These are phyloP conservation scores for Schizochytrium sp. DNA, from an alignment of 108 stramenopile species.

Conservation along the genomic window DNA sequence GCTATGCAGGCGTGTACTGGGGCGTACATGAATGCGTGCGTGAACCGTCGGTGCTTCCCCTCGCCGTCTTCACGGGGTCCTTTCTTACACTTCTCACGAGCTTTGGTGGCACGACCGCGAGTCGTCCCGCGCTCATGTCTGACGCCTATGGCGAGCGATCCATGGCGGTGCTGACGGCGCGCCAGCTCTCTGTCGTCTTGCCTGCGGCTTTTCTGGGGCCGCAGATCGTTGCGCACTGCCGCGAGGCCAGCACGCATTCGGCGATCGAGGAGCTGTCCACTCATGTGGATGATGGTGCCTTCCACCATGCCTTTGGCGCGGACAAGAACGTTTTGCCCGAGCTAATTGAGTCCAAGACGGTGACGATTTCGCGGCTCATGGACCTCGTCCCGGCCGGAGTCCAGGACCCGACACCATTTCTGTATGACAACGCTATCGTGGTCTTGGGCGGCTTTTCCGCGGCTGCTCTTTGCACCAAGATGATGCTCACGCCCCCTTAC, in stretches of 20 bases:
- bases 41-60: conserved; percentile 27
- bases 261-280: conserved; percentile 59
- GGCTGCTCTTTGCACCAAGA: conserved; percentile 41
- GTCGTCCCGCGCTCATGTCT: conserved; percentile 71
- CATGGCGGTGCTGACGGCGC: conserved; percentile 61
- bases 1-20: neutral
- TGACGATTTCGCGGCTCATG: conserved; percentile 65
- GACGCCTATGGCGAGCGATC: conserved; percentile 70
- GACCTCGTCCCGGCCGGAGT: conserved; percentile 55
- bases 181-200: conserved; percentile 34
- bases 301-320: conserved; percentile 56
- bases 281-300: conserved; percentile 43
- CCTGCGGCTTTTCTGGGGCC: neutral
- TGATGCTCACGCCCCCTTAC: conserved; percentile 44
- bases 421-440: conserved; percentile 69
- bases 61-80: conserved; percentile 55
- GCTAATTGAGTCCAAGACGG: conserved; percentile 60
- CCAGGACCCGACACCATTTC: conserved; percentile 65
- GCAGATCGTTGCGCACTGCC: neutral
- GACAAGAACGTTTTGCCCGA: conserved; percentile 45
- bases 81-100: conserved; percentile 59
- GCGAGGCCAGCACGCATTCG: neutral
- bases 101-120: conserved; percentile 63
- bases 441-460: conserved; percentile 61
- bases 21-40: conserved; percentile 37